Evolutionary conservation across 1,139 yeast genomes (phyloP), one percentile per base, ranked within the genome.

Genomic region (Meyerozyma sp.): DNA sequence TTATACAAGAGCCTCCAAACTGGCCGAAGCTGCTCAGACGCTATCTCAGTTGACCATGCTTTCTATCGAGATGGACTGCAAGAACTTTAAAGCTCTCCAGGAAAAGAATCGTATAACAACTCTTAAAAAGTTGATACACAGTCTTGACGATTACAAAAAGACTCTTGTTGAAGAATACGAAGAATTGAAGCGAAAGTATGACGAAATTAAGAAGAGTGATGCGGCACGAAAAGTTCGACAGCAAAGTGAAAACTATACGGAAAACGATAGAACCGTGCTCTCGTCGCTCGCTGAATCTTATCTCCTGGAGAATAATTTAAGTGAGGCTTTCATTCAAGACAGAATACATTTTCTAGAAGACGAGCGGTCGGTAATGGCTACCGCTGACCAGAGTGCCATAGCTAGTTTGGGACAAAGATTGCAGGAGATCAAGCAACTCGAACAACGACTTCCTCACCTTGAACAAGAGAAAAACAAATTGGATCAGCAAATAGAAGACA

Each of bases 281-380:
- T 67, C 72, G 5, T 66, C 59, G 2, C 60, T 77, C 29, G 81
- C 81, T 2, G 63, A 64, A 25, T 53, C 57, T 13, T 80, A 82
- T 53, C 63, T 67, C 41, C 68, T 61, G 0, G 64, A 63, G n/a
- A 66, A 60, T 3, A 59, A 56, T 1, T 73, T 84, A 46, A 71
- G 72, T 8, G 76, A 75, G 49, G 46, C 45, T 7, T 53, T 53
- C 37, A 57, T 73, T 8, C 47, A 63, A 40, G 60, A 56, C 32
- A 68, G 62, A 44, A 68, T 73, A 20, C 53, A 53, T 21, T 56
- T 60, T 16, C 56, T 73, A 28, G 68, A 69, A 45, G 75, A 71
- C 36, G 77, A 73, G 46, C 57, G 66, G 44, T 58, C 67, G 1
- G 57, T 69, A 27, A 62, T 68, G 59, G 56, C 73, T 1, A 61